Base-by-base conservation (phyloP, 1,139 yeast genomes). In the Candida labiduridarum region DNA sequence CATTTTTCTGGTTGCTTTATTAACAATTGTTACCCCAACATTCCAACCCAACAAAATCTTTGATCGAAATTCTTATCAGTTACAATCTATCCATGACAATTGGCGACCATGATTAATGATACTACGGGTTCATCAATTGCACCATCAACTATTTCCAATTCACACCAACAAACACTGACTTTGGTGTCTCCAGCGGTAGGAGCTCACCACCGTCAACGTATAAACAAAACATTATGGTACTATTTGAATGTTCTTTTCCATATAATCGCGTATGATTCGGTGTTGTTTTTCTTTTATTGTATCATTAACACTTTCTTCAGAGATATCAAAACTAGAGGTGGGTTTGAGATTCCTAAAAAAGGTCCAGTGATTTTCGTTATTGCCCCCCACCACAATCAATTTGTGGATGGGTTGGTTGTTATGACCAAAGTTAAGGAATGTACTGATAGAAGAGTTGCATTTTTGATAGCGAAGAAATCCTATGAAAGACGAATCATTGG, bases 391-490 rank as follows among this genome's bases (percentile, higher is more conserved):
- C 78, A 73, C 53, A 76, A 76, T 56, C 79, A 76, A 52, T 76
- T 75, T 53, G 68, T 76, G 19, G 80, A 76, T 57, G 78, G 74
- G 0, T 57, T 74, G 44, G 69, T 75, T 41, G 76, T 74, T 40
- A 72, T 74, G 72, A 62, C 74, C 16, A 66, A 69, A 46, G 75
- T 73, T 15, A 67, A 69, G 41, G 66, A 72, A 49, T 58, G 53
- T 45, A 56, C 66, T 29, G 69, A 77, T 52, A 65, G 89, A 60
- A 66, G 78, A 57, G 62, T 80, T 3, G 67, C 84, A 16, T 78
- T 82, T 53, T 72, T 84, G 51, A 84, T 85, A 49, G 94, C 94
- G 2, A 88, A 85, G 25, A 76, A 78, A 16, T 83, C 89, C 2
- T 81, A 81, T 59, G 71, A 80, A 51, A 68, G 76, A 22, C 65